A percentile compares a stretch with the other conserved stretches of the same genome.
Conservation (phyloP, 257 asterid species). For the Penstemon eatonii region DNA sequence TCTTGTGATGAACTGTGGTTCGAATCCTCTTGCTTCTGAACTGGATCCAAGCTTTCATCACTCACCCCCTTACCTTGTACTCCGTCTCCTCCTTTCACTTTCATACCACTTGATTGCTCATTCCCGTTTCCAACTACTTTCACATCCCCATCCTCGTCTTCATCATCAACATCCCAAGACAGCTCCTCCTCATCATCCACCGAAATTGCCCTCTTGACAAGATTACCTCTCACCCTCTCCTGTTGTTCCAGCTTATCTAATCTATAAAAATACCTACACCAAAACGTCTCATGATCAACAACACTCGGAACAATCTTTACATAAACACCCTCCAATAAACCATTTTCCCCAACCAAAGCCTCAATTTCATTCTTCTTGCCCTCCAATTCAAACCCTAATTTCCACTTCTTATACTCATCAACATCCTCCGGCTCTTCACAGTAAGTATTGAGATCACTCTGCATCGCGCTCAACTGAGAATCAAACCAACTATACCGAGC, state of each 20-base stretch:
- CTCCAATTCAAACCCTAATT: slow-evolving; percentile 45
- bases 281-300: slow-evolving; percentile 71
- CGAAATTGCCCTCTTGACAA: slow-evolving; percentile 70
- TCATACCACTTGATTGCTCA: neutral
- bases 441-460: slow-evolving; percentile 55
- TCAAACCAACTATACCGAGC: slow-evolving; percentile 69
- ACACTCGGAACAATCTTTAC: slow-evolving; percentile 49
- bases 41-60: slow-evolving; percentile 25
- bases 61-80: slow-evolving; percentile 21
- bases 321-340: slow-evolving; percentile 50
- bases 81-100: neutral
- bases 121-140: neutral
- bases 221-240: slow-evolving; percentile 71
- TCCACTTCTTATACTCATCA: slow-evolving; percentile 70
- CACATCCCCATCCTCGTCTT: slow-evolving; percentile 25
- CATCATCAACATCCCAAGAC: slow-evolving; percentile 89
- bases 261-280: slow-evolving; percentile 74
- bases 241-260: slow-evolving; percentile 75
- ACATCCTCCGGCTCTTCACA: slow-evolving; percentile 75
- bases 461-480: slow-evolving; percentile 60
- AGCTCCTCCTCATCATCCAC: slow-evolving; percentile 70
- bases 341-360: slow-evolving; percentile 60
- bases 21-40: slow-evolving; percentile 26
- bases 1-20: neutral
- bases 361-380: slow-evolving; percentile 47